Percentiles rank a stretch among this genome's conserved stretches.
Evolutionary conservation across 1,139 yeast species (phyloP).

Genomic region (Sugiyamaella paludigena): DNA sequence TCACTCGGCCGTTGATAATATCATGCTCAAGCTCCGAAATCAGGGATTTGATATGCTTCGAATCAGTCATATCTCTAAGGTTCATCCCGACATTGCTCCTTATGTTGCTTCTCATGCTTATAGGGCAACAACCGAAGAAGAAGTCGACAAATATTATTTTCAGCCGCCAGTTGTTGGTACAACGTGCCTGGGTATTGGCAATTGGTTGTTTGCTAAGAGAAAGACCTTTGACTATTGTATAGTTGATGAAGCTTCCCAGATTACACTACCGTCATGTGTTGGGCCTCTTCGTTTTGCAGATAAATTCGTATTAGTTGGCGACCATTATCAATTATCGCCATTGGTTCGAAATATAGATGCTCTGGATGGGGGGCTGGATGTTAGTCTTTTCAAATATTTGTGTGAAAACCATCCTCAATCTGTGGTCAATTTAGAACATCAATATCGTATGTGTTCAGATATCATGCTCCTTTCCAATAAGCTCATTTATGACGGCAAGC

Average conservation of each 20-base stretch:
- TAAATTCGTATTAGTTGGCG: conserved; percentile 88
- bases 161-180: conserved; percentile 78
- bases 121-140: conserved; percentile 26
- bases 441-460: conserved; percentile 90
- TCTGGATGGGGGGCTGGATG: conserved; percentile 59
- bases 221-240: conserved; percentile 82
- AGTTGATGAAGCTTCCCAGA: conserved; percentile 95
- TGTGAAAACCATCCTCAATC: conserved; percentile 71
- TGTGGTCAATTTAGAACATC: conserved; percentile 71
- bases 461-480: conserved; percentile 80
- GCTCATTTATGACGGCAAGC: conserved; percentile 69
- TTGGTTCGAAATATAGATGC: conserved; percentile 60
- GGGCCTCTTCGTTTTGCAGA: conserved; percentile 82
- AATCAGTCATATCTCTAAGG: conserved; percentile 42
- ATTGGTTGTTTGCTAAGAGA: conserved; percentile 53
- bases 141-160: conserved; percentile 49
- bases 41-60: conserved; percentile 46
- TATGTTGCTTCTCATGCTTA: conserved; percentile 48
- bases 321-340: conserved; percentile 90
- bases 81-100: conserved; percentile 60
- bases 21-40: conserved; percentile 64
- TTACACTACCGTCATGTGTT: conserved; percentile 81
- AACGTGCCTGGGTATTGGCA: conserved; percentile 74
- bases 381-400: conserved; percentile 69
- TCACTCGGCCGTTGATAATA: conserved; percentile 94